Evolutionary conservation across 1,284 basidiomycete species (phyloP).

Genomic region (Phenoliferia sp.): DNA sequence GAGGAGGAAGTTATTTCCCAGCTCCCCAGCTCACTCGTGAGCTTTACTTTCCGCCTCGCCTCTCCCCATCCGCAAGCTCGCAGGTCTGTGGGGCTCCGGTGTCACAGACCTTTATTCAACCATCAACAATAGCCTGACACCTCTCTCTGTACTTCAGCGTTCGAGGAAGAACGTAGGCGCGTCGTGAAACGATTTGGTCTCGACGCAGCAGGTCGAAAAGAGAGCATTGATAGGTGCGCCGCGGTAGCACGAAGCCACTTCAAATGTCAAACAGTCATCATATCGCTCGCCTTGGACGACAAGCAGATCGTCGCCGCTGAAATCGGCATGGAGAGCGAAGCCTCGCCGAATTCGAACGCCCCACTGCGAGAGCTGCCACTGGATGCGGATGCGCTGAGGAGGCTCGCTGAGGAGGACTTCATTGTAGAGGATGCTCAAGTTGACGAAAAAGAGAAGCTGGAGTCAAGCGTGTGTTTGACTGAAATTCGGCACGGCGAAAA

Average conservation of each 20-base stretch:
- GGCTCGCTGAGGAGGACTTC: not conserved
- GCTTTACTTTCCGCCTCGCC: not conserved
- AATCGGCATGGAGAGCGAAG: not conserved
- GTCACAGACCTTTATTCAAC: not conserved
- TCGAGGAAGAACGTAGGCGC: not conserved
- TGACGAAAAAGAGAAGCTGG: not conserved
- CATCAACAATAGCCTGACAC: not conserved
- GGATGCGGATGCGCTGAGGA: not conserved
- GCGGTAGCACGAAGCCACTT: not conserved
- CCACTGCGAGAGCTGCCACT: not conserved
- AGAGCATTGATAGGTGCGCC: not conserved
- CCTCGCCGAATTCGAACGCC: not conserved
- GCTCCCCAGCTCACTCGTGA: not conserved
- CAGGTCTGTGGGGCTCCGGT: not conserved
- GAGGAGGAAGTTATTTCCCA: not conserved
- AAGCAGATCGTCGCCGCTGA: not conserved
- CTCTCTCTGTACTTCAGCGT: not conserved
- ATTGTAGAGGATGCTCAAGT: not conserved
- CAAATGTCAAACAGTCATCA: not conserved
- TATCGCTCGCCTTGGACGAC: not conserved
- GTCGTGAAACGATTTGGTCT: conserved; percentile 1
- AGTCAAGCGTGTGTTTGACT: not conserved
- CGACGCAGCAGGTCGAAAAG: not conserved
- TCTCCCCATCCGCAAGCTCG: not conserved
- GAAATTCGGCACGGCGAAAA: no score